Base-by-base conservation (phyloP, 345 rosid species). In the Triadica sebifera region DNA sequence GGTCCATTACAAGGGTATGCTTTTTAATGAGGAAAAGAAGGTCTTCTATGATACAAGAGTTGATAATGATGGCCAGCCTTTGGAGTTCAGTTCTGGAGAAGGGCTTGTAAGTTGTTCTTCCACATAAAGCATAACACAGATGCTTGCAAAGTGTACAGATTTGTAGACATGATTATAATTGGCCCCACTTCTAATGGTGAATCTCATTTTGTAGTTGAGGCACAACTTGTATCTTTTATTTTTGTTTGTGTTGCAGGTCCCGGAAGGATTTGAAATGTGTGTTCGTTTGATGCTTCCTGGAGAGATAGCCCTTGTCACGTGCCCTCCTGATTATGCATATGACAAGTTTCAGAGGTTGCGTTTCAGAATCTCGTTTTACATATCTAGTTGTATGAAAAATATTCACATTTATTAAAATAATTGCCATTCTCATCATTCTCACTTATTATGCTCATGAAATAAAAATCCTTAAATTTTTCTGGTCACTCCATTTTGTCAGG, bases 241-340 rank as follows among this genome's bases (percentile, higher is more conserved):
- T 46, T 41, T 53, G 12, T 60, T 61, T 51, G 56, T 41, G 29
- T 22, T 50, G 50, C 71, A 95, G 99, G 98, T 93, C 55, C 98
- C 99, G 64, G 98, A 93, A 84, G 98, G 97, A 76, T 88, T 95
- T 86, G 99, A 95, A 85, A 93, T 91, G 97, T 90, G 89, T 82
- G 94, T 94, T 69, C 94, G 99, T 68, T 75, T 95, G 83, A 95
- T 95, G 98, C 82, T 95, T 51, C 96, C 98, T 20, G 99, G 91
- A 78, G 99, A 95, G 84, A 69, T 87, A 65, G 91, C 97, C 70
- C 94, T 93, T 57, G 97, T 91, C 83, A 90, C 93, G 56, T 93
- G 97, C 74, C 96, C 99, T 74, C 98, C 99, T 85, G 98, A 93
- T 80, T 93, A 91, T 85, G 98, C 97, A 63, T 93, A 91, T 71